These are phyloP conservation scores for Russula vinacea DNA, from an alignment of 768 basidiomycete species.

Conservation along the genomic window DNA sequence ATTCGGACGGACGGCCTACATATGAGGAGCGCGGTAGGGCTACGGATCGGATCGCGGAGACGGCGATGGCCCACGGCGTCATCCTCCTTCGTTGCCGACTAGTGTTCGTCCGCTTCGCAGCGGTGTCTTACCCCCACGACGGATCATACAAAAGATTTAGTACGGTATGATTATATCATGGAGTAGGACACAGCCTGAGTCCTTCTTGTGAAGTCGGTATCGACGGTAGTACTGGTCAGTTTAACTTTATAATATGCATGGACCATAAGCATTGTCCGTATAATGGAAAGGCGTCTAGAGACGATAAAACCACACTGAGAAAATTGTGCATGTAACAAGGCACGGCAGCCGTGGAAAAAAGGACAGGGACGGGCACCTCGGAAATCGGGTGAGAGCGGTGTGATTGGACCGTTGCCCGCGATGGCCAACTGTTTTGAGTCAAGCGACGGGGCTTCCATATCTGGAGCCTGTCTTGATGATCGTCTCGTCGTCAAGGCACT, in stretches of 20 bases:
- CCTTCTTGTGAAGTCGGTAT: too few species aligned
- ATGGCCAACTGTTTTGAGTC: not conserved
- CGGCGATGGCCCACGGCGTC: not conserved
- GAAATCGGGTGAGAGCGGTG: not conserved
- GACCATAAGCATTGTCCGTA: not conserved
- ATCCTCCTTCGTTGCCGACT: slow-evolving; percentile 15
- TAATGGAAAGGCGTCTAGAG: not conserved
- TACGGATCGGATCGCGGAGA: not conserved
- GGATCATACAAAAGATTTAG: slow-evolving; percentile 4
- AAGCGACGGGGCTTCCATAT: not conserved
- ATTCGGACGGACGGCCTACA: not conserved
- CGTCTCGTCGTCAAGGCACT: slow-evolving; percentile 24
- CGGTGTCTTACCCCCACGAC: slow-evolving; percentile 12
- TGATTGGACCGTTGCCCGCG: not conserved
- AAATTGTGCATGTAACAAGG: not conserved
- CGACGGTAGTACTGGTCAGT: not conserved
- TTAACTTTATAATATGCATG: not conserved
- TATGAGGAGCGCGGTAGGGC: slow-evolving; percentile 6
- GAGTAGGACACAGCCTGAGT: not conserved
- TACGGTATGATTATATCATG: not conserved
- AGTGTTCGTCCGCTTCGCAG: not conserved
- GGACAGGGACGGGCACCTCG: not conserved
- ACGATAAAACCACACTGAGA: not conserved
- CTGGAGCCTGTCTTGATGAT: not conserved
- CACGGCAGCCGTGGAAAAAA: not conserved